Conservation (phyloP, 352 stramenopile genomes). For the Saprolegnia parasitica region DNA sequence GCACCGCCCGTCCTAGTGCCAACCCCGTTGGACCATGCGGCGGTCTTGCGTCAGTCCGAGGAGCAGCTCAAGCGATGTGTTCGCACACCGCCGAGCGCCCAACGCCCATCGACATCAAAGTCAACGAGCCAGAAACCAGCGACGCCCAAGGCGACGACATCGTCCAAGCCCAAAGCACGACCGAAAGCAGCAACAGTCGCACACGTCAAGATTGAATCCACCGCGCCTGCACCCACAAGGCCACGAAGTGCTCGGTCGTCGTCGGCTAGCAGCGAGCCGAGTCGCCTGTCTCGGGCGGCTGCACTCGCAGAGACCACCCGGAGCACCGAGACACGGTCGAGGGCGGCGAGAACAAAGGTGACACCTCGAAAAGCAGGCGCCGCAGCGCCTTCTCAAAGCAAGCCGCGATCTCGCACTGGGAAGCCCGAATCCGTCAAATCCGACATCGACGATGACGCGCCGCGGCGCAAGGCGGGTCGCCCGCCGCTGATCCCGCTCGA, state of each 20-base stretch:
- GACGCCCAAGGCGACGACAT: neutral
- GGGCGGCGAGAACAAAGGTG: neutral
- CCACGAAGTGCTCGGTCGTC: too few relatives aligned
- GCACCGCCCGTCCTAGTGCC: neutral
- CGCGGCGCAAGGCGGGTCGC: neutral
- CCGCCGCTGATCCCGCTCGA: constrained; percentile 17
- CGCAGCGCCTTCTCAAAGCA: neutral
- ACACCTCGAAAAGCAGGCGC: neutral
- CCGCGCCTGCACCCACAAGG: too few relatives aligned
- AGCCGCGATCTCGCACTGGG: neutral
- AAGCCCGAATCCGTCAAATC: neutral
- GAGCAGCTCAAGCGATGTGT: neutral
- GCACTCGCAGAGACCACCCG: too few relatives aligned
- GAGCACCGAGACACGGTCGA: neutral
- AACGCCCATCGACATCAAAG: neutral
- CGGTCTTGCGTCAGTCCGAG: neutral
- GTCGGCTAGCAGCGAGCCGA: too few relatives aligned
- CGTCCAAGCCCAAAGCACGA: too few relatives aligned
- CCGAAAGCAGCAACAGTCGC: too few relatives aligned
- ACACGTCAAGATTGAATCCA: too few relatives aligned
- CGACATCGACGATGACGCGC: neutral
- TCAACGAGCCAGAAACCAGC: neutral
- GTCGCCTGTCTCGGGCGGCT: too few relatives aligned
- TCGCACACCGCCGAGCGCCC: neutral
- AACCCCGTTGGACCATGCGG: neutral